These are phyloP conservation scores for Iris macrosiphon DNA, from an alignment of 106 monocot genomes.

Conservation along the genomic window DNA sequence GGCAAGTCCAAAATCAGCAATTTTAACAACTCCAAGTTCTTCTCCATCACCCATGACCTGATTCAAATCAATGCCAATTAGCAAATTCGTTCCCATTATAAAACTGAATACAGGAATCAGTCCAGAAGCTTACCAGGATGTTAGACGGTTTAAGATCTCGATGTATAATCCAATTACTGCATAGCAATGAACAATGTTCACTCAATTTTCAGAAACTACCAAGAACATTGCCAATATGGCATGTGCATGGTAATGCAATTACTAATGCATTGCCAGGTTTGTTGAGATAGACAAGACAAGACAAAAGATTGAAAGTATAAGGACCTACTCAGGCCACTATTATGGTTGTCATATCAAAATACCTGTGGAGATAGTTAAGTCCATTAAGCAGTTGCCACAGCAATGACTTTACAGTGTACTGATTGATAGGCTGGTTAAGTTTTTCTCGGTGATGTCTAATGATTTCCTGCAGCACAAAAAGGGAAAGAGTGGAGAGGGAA, in stretches of 20 bases:
- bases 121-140: slow-evolving; percentile 64
- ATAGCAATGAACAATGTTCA: too few species aligned
- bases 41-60: slow-evolving; percentile 99
- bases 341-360: background rate
- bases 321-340: background rate
- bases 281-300: background rate
- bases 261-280: background rate
- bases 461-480: slow-evolving; percentile 64
- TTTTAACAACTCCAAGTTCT: slow-evolving; percentile 95
- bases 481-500: too few species aligned
- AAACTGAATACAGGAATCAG: background rate
- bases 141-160: slow-evolving; percentile 99
- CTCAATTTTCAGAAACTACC: too few species aligned
- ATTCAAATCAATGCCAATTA: slow-evolving; percentile 12
- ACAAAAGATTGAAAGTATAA: background rate
- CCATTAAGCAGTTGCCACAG: slow-evolving; percentile 99
- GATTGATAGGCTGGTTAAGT: slow-evolving; percentile 75
- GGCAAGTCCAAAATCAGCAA: slow-evolving; percentile 99
- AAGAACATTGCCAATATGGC: too few species aligned
- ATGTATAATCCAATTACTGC: slow-evolving; percentile 99
- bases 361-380: slow-evolving; percentile 99
- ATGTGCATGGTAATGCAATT: too few species aligned
- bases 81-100: background rate
- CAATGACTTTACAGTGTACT: slow-evolving; percentile 93
- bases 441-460: slow-evolving; percentile 97